A percentile compares a stretch with the other conserved stretches of the same genome.
Evolutionary conservation across 2,329 filamentous ascomycete genomes (phyloP).

Genomic region (Clarireedia sp.): DNA sequence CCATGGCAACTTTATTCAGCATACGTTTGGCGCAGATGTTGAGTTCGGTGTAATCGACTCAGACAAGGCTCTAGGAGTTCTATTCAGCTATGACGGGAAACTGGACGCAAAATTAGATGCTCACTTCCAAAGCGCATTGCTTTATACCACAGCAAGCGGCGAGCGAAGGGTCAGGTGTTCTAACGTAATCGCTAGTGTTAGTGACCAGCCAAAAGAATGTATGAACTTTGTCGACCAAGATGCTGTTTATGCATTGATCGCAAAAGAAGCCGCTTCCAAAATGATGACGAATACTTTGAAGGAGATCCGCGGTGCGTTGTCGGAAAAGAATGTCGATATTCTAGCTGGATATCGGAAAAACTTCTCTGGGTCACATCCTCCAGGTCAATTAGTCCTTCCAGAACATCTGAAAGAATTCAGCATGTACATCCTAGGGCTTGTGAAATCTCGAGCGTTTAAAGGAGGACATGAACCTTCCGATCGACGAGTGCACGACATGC

Average conservation of each 20-base stretch:
- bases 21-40: constrained; percentile 88
- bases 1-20: constrained; percentile 92
- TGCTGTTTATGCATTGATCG: constrained; percentile 77
- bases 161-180: constrained; percentile 86
- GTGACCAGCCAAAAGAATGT: constrained; percentile 70
- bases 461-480: constrained; percentile 86
- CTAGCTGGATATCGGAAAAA: constrained; percentile 89
- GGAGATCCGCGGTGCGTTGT: constrained; percentile 74
- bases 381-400: constrained; percentile 87
- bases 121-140: constrained; percentile 89
- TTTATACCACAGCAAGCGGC: constrained; percentile 88
- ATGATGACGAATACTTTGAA: constrained; percentile 69
- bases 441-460: constrained; percentile 92
- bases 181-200: constrained; percentile 89
- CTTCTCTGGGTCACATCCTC: constrained; percentile 75
- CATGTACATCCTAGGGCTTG: constrained; percentile 87
- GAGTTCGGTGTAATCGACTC: constrained; percentile 89
- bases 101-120: constrained; percentile 94
- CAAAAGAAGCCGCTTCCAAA: constrained; percentile 89
- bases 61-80: constrained; percentile 86
- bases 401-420: constrained; percentile 93
- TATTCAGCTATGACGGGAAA: constrained; percentile 94
- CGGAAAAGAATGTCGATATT: constrained; percentile 88
- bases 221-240: constrained; percentile 97
- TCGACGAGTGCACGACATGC: constrained; percentile 82